Evolutionary conservation across 768 basidiomycete species (phyloP).

Genomic region (Suillus ampliporus): DNA sequence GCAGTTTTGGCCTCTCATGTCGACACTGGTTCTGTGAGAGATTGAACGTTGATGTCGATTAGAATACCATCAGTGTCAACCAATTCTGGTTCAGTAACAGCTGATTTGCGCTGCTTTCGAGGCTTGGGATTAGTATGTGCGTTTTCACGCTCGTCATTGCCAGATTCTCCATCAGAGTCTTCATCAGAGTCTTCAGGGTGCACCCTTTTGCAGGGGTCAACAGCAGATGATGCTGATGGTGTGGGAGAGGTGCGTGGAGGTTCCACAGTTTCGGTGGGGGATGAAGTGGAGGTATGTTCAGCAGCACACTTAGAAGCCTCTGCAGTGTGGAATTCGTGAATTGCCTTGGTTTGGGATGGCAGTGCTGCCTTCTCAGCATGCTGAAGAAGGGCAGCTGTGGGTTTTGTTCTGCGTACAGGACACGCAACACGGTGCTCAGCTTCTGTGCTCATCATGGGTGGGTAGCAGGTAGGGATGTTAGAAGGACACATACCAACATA

Average conservation of each 20-base stretch:
- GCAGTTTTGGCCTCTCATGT: background rate
- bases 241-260: background rate
- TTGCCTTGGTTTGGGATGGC: too few species aligned
- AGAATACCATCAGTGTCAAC: background rate
- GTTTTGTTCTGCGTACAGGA: too few species aligned
- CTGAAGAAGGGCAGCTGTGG: too few species aligned
- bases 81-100: background rate
- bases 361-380: too few species aligned
- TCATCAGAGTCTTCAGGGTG: too few species aligned
- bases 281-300: background rate
- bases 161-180: too few species aligned
- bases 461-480: constrained; percentile 1
- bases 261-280: background rate
- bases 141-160: too few species aligned
- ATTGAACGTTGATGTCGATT: too few species aligned
- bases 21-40: background rate
- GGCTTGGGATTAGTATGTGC: background rate
- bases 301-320: too few species aligned
- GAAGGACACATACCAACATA: background rate
- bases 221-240: background rate
- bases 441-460: background rate
- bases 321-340: too few species aligned
- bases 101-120: too few species aligned
- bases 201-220: background rate
- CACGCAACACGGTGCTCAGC: background rate